phyloP scores from a whole-genome alignment of 306 rosid species.

The Lotus japonicus region DNA sequence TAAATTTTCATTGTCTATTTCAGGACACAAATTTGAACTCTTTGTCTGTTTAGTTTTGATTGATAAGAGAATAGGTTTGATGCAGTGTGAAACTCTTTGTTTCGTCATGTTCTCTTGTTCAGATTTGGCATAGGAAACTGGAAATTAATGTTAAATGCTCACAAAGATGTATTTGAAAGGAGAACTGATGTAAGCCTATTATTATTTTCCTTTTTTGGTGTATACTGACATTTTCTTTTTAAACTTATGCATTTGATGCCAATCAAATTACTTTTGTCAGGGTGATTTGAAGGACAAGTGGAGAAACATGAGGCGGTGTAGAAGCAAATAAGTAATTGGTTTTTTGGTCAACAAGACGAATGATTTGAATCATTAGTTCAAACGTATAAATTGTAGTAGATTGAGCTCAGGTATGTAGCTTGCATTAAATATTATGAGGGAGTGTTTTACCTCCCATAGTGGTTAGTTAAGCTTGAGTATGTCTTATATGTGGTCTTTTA shows the following conservation, averaged over 20 bases:
- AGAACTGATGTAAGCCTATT: constrained; percentile 49
- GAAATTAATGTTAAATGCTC: constrained; percentile 38
- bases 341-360: no score
- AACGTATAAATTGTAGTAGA: no score
- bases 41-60: neutral
- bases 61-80: neutral
- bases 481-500: no score
- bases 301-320: constrained; percentile 2
- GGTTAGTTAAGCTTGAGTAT: no score
- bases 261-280: constrained; percentile 30
- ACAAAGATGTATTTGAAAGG: constrained; percentile 40
- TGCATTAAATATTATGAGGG: no score
- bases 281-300: constrained; percentile 54
- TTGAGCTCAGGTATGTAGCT: no score
- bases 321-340: neutral
- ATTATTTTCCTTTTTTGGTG: no score
- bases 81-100: neutral
- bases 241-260: neutral
- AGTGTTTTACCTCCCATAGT: no score
- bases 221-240: neutral
- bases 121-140: constrained; percentile 54
- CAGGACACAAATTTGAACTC: neutral
- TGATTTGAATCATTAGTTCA: no score
- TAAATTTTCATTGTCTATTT: neutral
- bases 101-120: constrained; percentile 6